Conservation (phyloP, 73 alveolate genomes). For the Stentor coeruleus region DNA sequence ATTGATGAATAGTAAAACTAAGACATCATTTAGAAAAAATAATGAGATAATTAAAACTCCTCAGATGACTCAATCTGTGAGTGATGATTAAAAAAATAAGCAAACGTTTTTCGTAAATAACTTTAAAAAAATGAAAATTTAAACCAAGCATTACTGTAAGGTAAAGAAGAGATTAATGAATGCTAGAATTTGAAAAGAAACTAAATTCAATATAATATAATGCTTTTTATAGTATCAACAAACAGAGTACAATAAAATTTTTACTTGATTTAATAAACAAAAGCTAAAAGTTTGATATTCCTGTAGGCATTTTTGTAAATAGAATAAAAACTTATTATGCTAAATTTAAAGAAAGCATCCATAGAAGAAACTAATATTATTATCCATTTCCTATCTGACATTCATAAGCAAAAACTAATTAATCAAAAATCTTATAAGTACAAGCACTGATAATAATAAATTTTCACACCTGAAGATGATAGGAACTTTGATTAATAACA, state of each 20-base stretch:
- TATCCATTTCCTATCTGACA: neutral
- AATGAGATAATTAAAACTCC: constrained; percentile 25
- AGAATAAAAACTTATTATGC: neutral
- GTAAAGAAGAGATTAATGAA: constrained; percentile 1
- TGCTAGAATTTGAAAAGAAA: neutral
- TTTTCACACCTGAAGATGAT: constrained; percentile 25
- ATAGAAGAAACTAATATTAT: neutral
- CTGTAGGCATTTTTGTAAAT: neutral
- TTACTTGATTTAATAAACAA: neutral
- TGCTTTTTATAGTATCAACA: neutral
- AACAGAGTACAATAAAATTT: neutral
- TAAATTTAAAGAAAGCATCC: neutral
- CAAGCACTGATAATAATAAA: neutral
- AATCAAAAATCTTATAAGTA: neutral
- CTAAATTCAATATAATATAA: neutral
- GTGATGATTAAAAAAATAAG: neutral
- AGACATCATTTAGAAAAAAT: constrained; percentile 49
- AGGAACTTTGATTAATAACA: constrained; percentile 17
- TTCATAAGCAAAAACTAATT: neutral
- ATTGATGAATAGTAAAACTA: constrained; percentile 62
- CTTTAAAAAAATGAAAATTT: constrained; percentile 6
- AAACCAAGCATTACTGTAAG: neutral
- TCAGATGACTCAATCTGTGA: neutral
- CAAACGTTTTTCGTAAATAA: neutral
- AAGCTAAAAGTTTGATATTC: too few species aligned